Evolutionary conservation across 768 basidiomycete species (phyloP), one percentile per base, ranked within the genome.

Genomic region (Termitomyces sp.): DNA sequence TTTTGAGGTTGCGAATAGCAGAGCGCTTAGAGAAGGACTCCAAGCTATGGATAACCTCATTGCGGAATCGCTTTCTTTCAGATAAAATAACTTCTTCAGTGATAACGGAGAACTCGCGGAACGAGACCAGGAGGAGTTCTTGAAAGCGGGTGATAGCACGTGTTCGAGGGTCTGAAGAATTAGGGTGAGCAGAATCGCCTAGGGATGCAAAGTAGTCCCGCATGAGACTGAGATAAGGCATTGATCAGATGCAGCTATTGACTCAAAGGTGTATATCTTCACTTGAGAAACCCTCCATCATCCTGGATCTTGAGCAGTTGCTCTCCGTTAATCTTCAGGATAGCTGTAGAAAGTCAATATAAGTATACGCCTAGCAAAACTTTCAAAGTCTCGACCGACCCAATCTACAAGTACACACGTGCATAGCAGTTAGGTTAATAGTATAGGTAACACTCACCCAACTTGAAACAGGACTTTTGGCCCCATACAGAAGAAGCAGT

Each of bases 401-500:
- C 64, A 20, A 46, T 52, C 65, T 44, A 57, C 46, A 12, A 29
- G 5, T 7, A 32, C 4, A n/a, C 7, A 24, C 10, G n/a, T 56
- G 20, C 34, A 56, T 53, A n/a, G 22, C 5, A 9, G 9, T 39
- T 67, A 34, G 61, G 47, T 56, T 18, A 53, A 55, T 18, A 46
- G 56, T 16, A 29, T 16, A 57, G 47, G 47, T 5, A 37, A 36
- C 26, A 74, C 88, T 71, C 69, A 94, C 92, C 94, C 96, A 54
- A 99, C 92, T 83, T 99, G 97, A 77, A 99, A 99, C 42, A 99
- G 75, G 1, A 99, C 97, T 65, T 96, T 98, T 0, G 95, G 93
- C 0, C 97, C 97, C 96, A 99, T 98, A 64, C 94, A 94, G 74
- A 98, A 88, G 77, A 98, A 95, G 69, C 95, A 98, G 69, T 98